Evolutionary conservation across 2,329 filamentous ascomycete species (phyloP).

Genomic region (Cladorrhinum sp.): DNA sequence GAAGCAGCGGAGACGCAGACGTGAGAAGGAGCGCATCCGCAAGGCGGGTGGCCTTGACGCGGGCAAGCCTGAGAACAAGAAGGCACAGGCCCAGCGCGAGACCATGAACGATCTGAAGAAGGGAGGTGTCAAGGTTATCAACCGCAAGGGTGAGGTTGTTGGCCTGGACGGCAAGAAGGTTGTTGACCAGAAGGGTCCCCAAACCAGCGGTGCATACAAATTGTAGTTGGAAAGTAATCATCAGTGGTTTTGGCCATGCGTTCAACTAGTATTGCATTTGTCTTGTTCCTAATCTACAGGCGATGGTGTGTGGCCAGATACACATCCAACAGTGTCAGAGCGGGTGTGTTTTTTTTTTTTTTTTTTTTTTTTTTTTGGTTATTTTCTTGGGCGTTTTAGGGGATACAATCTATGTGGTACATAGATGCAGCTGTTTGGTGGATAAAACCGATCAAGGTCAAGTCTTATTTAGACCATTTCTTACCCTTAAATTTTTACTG

Average conservation of each 20-base stretch:
- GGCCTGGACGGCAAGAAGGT: conserved; percentile 81
- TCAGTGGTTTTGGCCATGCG: too few species aligned
- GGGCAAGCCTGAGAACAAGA: conserved; percentile 54
- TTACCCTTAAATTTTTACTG: not conserved
- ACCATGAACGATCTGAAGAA: conserved; percentile 48
- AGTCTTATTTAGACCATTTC: conserved; percentile 1
- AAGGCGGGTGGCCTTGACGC: conserved; percentile 47
- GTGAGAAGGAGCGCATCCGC: conserved; percentile 80
- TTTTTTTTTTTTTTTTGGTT: too few species aligned
- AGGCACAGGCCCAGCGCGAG: conserved; percentile 52
- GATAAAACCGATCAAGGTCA: not conserved
- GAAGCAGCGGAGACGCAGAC: conserved; percentile 69
- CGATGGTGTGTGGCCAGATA: too few species aligned
- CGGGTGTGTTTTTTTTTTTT: too few species aligned
- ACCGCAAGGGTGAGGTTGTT: conserved; percentile 79
- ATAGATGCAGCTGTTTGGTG: not conserved
- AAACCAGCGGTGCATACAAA: conserved; percentile 59
- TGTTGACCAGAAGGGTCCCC: conserved; percentile 44
- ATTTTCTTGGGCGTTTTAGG: not conserved
- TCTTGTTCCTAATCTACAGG: too few species aligned
- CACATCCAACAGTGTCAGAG: too few species aligned
- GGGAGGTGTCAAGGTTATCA: conserved; percentile 88
- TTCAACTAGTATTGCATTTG: not conserved
- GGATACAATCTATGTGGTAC: not conserved
- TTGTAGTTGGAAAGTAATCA: conserved; percentile 39